A percentile compares a stretch with the other conserved stretches of the same genome.
phyloP scores from a whole-genome alignment of 257 asterid genomes.

The Rubia yunnanensis region DNA sequence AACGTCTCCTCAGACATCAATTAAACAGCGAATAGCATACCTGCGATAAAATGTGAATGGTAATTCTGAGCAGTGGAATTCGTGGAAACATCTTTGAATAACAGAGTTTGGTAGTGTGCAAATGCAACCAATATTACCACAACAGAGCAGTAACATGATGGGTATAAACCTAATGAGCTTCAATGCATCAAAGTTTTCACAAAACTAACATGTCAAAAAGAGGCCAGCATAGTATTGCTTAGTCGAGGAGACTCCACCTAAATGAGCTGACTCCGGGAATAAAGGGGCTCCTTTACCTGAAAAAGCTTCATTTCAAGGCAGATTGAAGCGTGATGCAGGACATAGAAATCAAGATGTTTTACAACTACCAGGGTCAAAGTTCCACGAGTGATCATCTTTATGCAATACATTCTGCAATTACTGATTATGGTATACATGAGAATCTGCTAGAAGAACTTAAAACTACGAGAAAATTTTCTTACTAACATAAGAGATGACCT shows the following conservation, averaged over 20 bases:
- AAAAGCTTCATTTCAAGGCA: background rate
- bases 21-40: too few relatives aligned
- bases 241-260: background rate
- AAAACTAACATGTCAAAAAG: background rate
- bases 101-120: background rate
- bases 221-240: background rate
- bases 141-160: too few relatives aligned
- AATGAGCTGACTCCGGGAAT: background rate
- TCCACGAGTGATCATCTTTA: background rate
- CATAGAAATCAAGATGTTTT: background rate
- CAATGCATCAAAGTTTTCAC: background rate
- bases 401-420: background rate
- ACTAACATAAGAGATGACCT: conserved; percentile 27
- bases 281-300: too few relatives aligned
- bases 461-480: background rate
- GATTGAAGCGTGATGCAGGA: background rate
- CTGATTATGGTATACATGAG: background rate
- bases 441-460: background rate
- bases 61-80: too few relatives aligned
- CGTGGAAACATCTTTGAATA: too few relatives aligned
- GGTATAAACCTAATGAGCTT: background rate
- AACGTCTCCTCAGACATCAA: too few relatives aligned
- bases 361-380: background rate
- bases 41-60: too few relatives aligned
- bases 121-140: background rate